These are phyloP conservation scores for Mycena amicta DNA, from an alignment of 768 basidiomycete species.

Conservation along the genomic window DNA sequence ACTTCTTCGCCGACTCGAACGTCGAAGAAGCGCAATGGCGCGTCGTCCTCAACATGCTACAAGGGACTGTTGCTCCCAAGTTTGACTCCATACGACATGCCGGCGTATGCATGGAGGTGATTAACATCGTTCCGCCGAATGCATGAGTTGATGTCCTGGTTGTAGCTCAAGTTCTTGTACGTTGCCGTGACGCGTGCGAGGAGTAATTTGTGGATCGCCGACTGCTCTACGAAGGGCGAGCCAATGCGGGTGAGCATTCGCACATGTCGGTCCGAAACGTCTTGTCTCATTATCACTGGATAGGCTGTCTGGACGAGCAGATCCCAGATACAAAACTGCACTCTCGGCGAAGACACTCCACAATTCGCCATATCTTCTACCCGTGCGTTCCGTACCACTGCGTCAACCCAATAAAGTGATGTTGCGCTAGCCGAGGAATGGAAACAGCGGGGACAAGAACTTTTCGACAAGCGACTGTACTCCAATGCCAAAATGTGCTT, in stretches of 20 bases:
- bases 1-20: slow-evolving; percentile 67
- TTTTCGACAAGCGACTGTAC: slow-evolving; percentile 48
- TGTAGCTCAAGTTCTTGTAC: slow-evolving; percentile 68
- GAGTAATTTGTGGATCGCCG: slow-evolving; percentile 71
- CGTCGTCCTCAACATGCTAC: slow-evolving; percentile 50
- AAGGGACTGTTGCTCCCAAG: slow-evolving; percentile 38
- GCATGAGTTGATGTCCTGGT: neutral
- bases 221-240: slow-evolving; percentile 56
- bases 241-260: slow-evolving; percentile 54
- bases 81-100: slow-evolving; percentile 56
- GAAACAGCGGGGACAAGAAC: slow-evolving; percentile 34
- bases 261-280: neutral
- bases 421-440: slow-evolving; percentile 36
- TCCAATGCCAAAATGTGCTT: slow-evolving; percentile 58
- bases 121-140: slow-evolving; percentile 9
- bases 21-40: slow-evolving; percentile 59
- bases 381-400: slow-evolving; percentile 40
- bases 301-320: slow-evolving; percentile 56
- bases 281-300: neutral
- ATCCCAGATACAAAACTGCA: slow-evolving; percentile 49
- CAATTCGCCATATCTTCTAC: slow-evolving; percentile 58
- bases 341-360: slow-evolving; percentile 51
- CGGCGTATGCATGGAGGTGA: slow-evolving; percentile 60
- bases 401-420: neutral
- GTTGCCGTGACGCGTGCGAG: slow-evolving; percentile 73